Base-by-base conservation (phyloP, 768 basidiomycete genomes). In the Hericium alpestre region DNA sequence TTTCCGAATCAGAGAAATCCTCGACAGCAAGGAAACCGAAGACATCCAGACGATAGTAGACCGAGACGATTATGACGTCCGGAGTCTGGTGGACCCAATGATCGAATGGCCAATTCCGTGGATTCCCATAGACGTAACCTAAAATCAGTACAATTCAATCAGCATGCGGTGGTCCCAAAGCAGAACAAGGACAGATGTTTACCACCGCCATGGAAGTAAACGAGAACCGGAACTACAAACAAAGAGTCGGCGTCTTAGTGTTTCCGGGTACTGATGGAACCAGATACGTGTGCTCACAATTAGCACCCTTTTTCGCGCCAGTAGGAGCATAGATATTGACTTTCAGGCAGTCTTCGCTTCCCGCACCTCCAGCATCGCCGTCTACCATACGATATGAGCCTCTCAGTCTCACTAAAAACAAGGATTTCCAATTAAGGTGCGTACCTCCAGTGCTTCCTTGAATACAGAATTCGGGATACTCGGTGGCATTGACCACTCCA, bases 341-440 rank as follows among this genome's bases (percentile, higher is more conserved):
- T 51, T 84, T 84, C 38, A 86, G 66, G 60, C 82, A 86, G 59
- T 85, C 83, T 67, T 86, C 83, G 46, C 77, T 79, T 11, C 84
- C 83, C 12, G 81, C 80, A 27, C 83, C 82, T 51, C 83, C 82
- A 22, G 77, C 74, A 62, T 82, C 82, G 9, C 78, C 79, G 18
- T 49, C 79, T 82, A 41, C 7, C 59, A 25, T 18, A 38, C 3
- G 54, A 58, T n/a, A 25, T 46, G n/a, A 46, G 40, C 6, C 16
- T 54, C 20, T 38, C 1, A 38, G 18, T 15, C 53, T 18, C 18
- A 40, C n/a, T n/a, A 38, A 22, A 38, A 39, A 11, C 22, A 43
- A 39, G 43, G 25, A 12, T 16, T 22, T 23, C 25, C 27, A 37
- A 32, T 32, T 32, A 7, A 49, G n/a, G 10, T 13, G 59, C 72